Base-by-base conservation (phyloP, 2,329 filamentous ascomycete genomes). In the Penicillium sp. region DNA sequence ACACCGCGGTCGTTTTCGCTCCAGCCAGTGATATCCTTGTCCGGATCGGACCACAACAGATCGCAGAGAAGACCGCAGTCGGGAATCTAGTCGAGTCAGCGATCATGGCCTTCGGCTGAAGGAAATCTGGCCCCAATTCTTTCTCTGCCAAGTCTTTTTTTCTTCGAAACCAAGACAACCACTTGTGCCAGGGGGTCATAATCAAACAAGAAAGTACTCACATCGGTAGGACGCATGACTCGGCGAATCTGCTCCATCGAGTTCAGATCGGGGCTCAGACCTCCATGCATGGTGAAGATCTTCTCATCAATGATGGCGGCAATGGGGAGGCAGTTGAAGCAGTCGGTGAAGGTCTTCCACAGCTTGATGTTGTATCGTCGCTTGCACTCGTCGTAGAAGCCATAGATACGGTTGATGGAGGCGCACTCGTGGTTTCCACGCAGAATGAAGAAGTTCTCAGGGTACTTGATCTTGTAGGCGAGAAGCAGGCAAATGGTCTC, bases 331-430 rank as follows among this genome's bases (percentile, higher is more conserved):
- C 90, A 96, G 81, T 98, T 98, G 83, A 98, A 98, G 81, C 91
- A 96, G 73, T 98, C 92, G 57, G 91, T 96, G 72, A 98, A 97
- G 1, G 92, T 97, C 82, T 98, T 98, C 92, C 92, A 97, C 54
- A 97, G 81, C 82, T 97, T 97, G 79, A 97, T 95, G 76, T 97
- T 98, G 79, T 95, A 97, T 63, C 92, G 83, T 69, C 93, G 87
- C 81, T 98, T 98, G 85, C 92, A 98, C 76, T 98, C 92, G 69
- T 98, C 93, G 79, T 98, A 98, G 79, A 98, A 98, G 53, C 93
- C 93, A 73, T 98, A 98, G 74, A 97, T 95, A 69, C 93, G 89
- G 79, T 95, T 98, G 80, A 98, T 95, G 46, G 89, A 95, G 52
- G 93, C 93, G 76, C 93, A 97, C 75, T 98, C 93, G 80, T 98